phyloP scores from a whole-genome alignment of 257 asterid species.

The Cruciata laevipes region DNA sequence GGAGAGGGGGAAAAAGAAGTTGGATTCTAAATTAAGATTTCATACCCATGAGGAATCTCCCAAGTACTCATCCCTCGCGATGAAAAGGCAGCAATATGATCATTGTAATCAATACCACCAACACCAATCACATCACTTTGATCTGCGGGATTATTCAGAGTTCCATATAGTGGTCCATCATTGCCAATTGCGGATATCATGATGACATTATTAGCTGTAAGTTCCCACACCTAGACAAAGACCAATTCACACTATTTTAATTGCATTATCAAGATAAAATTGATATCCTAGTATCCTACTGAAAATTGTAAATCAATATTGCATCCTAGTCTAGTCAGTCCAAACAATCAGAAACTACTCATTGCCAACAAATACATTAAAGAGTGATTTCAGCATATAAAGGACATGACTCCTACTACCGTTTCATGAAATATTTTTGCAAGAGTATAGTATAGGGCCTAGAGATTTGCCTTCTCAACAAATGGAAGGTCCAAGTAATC shows the following conservation, averaged over 20 bases:
- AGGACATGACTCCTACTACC: neutral
- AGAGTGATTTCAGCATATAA: constrained; percentile 2
- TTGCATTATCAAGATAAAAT: neutral
- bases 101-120: constrained; percentile 98
- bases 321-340: neutral
- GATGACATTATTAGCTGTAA: constrained; percentile 87
- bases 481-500: constrained; percentile 78
- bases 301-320: neutral
- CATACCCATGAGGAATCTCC: constrained; percentile 99
- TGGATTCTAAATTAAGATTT: constrained; percentile 12
- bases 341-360: neutral
- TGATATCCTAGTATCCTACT: neutral
- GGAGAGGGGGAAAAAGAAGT: neutral
- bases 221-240: constrained; percentile 84
- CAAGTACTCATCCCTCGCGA: constrained; percentile 99
- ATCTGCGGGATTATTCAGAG: constrained; percentile 97
- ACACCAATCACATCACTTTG: constrained; percentile 99
- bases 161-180: constrained; percentile 98
- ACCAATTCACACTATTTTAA: neutral
- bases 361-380: neutral
- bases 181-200: constrained; percentile 99
- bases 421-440: neutral
- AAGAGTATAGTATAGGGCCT: neutral
- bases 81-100: constrained; percentile 97
- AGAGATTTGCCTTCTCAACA: constrained; percentile 6